Percentiles rank a stretch among this genome's conserved stretches.
Evolutionary conservation across 192 early-diverging fungal genomes (phyloP).

Genomic region (Backusella australiensis): DNA sequence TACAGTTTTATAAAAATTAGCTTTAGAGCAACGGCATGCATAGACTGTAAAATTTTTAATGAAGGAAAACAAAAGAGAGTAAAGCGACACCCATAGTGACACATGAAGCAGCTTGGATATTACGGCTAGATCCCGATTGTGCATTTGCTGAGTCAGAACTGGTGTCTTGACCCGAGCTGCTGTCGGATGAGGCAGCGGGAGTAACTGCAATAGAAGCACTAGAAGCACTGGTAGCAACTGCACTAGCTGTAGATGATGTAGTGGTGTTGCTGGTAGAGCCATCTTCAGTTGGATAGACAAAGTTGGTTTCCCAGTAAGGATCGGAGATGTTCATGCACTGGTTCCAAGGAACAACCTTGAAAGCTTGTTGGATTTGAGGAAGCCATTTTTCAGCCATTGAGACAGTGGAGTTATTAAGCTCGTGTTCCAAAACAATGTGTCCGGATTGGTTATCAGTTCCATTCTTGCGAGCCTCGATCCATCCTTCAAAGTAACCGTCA

Average conservation of each 20-base stretch:
- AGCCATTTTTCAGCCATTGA: constrained; percentile 43
- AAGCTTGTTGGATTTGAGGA: constrained; percentile 35
- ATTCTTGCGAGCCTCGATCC: constrained; percentile 23
- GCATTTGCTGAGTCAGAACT: not conserved
- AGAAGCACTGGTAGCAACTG: not conserved
- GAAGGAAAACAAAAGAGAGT: not conserved
- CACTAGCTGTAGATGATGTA: not conserved
- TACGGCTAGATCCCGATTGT: not conserved
- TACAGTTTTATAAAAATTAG: no score
- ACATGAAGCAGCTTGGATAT: not conserved
- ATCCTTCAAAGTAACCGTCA: constrained; percentile 21
- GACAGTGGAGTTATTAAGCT: constrained; percentile 41
- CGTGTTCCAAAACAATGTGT: constrained; percentile 43
- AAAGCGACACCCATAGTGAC: not conserved
- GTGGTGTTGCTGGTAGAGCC: not conserved
- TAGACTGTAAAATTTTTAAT: not conserved
- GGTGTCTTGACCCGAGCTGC: not conserved
- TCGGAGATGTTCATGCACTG: constrained; percentile 34
- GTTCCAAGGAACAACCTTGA: constrained; percentile 36
- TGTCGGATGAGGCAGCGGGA: constrained; percentile 1
- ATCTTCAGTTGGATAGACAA: constrained; percentile 26
- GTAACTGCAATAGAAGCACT: not conserved
- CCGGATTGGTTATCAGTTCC: constrained; percentile 29
- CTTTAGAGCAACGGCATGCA: not conserved
- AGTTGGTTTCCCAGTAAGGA: constrained; percentile 37